Evolutionary conservation across 352 stramenopile genomes (phyloP), one percentile per base, ranked within the genome.

Genomic region (Phytophthora tentaculata): DNA sequence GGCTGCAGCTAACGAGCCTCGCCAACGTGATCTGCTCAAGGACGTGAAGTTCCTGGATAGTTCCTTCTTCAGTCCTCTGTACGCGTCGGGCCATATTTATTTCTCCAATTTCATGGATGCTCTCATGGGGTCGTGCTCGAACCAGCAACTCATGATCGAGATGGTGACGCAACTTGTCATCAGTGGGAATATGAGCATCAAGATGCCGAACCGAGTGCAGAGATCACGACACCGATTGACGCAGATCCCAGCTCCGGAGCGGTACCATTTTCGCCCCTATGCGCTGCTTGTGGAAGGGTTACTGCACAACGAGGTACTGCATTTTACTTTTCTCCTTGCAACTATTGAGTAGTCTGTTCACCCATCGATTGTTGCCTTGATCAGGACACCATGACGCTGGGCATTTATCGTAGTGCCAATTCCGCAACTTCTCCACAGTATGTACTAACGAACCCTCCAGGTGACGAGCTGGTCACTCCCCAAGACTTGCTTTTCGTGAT

Each of bases 51-150:
- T 70, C 20, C 55, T 92, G 9, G 84, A 92, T 37, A 73, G 79
- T 5, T 78, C 76, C 0, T 80, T 92, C 26, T 83, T 88, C 59
- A 84, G 66, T 7, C 76, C 81, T 6, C 55, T 90, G 1, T 92
- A 89, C 47, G 74, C 82, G 17, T 84, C 80, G 0, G 84, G 86
- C 0, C 79, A 91, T 56, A 82, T 94, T 47, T 89, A 81, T 61
- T 90, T 92, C 32, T 84, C 84, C 2, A 92, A 94, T 52, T 71
- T 89, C 32, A 78, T 90, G 68, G 84, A 94, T 55, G 78, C 86
- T 17, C 60, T 94, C 19, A 75, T 92, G 23, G 84, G 83, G 0
- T 81, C 75, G 3, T 85, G 80, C 13, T 88, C 81, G 1, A 81
- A 88, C 43, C 76, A 91, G 45, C 61, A 79, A 32, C 77, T 81